phyloP scores from a whole-genome alignment of 441 rosid genomes.

The Pelargonium citronellum region DNA sequence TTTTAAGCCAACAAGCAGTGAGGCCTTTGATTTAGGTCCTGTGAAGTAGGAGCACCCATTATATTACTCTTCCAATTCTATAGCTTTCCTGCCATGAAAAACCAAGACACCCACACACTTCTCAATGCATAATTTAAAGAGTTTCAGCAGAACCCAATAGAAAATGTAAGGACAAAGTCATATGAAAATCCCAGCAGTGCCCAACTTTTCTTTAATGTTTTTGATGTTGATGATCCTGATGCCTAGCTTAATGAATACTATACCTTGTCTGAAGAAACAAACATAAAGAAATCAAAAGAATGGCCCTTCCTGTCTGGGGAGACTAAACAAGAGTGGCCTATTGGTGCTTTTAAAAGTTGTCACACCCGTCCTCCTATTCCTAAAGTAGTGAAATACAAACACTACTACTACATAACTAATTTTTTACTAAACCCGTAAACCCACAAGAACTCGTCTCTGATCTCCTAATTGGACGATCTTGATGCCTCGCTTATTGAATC shows the following conservation, averaged over 20 bases:
- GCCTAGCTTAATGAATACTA: slow-evolving; percentile 58
- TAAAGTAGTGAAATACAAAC: slow-evolving; percentile 3
- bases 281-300: slow-evolving; percentile 31
- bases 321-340: slow-evolving; percentile 5
- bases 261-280: slow-evolving; percentile 50
- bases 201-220: slow-evolving; percentile 22
- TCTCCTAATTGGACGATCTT: too few species aligned
- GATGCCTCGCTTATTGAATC: too few species aligned
- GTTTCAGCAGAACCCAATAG: slow-evolving; percentile 23
- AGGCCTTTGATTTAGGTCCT: slow-evolving; percentile 30
- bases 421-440: neutral
- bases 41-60: slow-evolving; percentile 31
- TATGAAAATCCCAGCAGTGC: slow-evolving; percentile 34
- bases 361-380: neutral
- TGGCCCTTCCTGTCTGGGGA: slow-evolving; percentile 6
- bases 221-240: slow-evolving; percentile 38
- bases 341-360: neutral
- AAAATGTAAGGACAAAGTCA: slow-evolving; percentile 54
- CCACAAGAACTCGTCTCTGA: neutral
- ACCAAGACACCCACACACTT: slow-evolving; percentile 38
- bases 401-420: neutral
- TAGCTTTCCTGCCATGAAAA: slow-evolving; percentile 34
- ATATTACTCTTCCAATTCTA: slow-evolving; percentile 27
- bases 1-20: slow-evolving; percentile 15
- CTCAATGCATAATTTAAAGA: slow-evolving; percentile 35